Conservation (phyloP, 352 stramenopile genomes). For the Pythium aristosporum region DNA sequence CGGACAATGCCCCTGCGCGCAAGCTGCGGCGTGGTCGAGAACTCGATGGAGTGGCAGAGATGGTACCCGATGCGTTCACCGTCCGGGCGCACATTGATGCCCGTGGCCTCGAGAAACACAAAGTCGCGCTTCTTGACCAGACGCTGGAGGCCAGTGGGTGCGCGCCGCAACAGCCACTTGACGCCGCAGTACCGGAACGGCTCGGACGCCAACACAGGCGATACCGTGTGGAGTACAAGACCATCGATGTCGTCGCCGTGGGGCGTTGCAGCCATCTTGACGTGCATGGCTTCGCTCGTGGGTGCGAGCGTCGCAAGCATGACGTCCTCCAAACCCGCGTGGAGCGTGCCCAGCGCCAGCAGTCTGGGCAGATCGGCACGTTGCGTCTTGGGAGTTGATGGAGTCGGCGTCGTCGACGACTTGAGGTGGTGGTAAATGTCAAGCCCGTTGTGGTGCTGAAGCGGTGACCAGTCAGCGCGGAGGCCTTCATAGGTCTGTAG, state of each 20-base stretch:
- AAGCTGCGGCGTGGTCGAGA: slow-evolving; percentile 24
- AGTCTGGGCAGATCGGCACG: slow-evolving; percentile 10
- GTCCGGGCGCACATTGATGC: slow-evolving; percentile 13
- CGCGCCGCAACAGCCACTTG: slow-evolving; percentile 27
- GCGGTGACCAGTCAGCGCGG: slow-evolving; percentile 3
- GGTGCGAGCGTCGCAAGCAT: slow-evolving; percentile 23
- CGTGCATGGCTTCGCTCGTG: slow-evolving; percentile 24
- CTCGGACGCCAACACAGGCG: slow-evolving; percentile 9
- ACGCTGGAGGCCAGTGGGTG: slow-evolving; percentile 7
- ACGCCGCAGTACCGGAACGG: slow-evolving; percentile 26
- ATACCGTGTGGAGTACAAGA: slow-evolving; percentile 23
- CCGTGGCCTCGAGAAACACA: slow-evolving; percentile 27
- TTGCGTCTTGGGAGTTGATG: not conserved
- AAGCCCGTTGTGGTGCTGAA: slow-evolving; percentile 11
- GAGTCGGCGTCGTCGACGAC: not conserved
- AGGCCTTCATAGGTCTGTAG: slow-evolving; percentile 17
- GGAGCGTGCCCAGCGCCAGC: slow-evolving; percentile 21
- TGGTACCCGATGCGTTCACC: slow-evolving; percentile 29
- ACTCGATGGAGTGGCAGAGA: slow-evolving; percentile 29
- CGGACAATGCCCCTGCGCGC: slow-evolving; percentile 20
- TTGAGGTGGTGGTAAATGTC: slow-evolving; percentile 21
- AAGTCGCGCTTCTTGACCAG: slow-evolving; percentile 26
- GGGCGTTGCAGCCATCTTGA: slow-evolving; percentile 21
- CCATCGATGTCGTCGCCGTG: slow-evolving; percentile 19
- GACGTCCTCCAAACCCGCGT: slow-evolving; percentile 24